These are phyloP conservation scores for Miscanthus lutarioriparius DNA, from an alignment of 176 grass and related monocot species.

Conservation along the genomic window DNA sequence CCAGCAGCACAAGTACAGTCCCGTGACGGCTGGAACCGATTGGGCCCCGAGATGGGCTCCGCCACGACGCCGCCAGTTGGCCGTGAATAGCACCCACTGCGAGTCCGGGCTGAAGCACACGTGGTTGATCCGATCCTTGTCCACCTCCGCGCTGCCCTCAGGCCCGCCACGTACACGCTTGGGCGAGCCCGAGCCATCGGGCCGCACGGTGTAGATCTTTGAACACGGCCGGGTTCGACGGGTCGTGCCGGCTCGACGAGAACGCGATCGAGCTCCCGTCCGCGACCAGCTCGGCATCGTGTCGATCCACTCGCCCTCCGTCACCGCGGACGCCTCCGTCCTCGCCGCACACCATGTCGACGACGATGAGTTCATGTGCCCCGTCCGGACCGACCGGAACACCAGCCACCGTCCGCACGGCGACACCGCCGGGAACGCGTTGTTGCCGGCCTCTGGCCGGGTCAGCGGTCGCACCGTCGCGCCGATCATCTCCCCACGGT, in stretches of 20 bases:
- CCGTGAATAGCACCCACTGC: conserved; percentile 80
- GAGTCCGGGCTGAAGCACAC: conserved; percentile 91
- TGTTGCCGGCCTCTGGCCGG: conserved; percentile 65
- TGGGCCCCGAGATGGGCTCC: conserved; percentile 59
- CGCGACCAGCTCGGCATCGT: conserved; percentile 93
- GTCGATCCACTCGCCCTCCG: conserved; percentile 82
- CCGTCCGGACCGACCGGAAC: conserved; percentile 82
- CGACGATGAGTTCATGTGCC: conserved; percentile 88
- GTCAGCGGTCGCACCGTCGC: conserved; percentile 53
- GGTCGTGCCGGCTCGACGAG: conserved; percentile 93
- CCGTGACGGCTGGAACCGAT: conserved; percentile 95
- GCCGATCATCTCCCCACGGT: neutral
- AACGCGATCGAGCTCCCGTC: conserved; percentile 83
- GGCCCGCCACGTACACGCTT: conserved; percentile 69
- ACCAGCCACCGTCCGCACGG: conserved; percentile 80
- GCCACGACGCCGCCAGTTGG: conserved; percentile 60
- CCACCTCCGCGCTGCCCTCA: conserved; percentile 44
- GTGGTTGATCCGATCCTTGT: conserved; percentile 87
- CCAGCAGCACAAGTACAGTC: conserved; percentile 63
- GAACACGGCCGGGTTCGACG: conserved; percentile 55
- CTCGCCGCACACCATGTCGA: conserved; percentile 66
- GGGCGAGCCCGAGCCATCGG: conserved; percentile 68
- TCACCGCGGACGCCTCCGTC: conserved; percentile 43
- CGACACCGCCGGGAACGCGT: conserved; percentile 83
- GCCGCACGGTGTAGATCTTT: conserved; percentile 77